Base-by-base conservation (phyloP, 2,329 filamentous ascomycete genomes). In the Domatiomyces globalis region DNA sequence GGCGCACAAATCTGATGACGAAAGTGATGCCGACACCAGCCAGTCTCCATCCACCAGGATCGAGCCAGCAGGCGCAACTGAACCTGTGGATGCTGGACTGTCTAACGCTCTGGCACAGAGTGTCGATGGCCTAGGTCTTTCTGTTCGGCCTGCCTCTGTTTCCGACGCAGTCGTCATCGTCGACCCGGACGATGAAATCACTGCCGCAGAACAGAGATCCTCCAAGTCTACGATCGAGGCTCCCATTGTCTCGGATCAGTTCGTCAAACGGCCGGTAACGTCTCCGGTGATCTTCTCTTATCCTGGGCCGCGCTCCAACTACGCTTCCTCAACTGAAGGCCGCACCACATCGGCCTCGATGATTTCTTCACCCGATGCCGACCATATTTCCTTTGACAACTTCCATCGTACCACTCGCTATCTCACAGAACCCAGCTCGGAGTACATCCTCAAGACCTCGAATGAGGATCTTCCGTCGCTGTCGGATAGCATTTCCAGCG, bases 391-490 rank as follows among this genome's bases (percentile, higher is more conserved):
- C 12, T 68, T 69, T 46, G 70, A 73, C 54, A 64, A 49, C 20
- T 50, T 62, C 29, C 66, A 68, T 44, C 70, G 70, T 15, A 65
- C 68, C 66, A 29, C 66, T 62, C 56, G 64, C 63, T 59, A 60
- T 15, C 56, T 61, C 5, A 57, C 64, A 44, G 66, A 71, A 43
- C 49, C 53, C 10, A 59, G 52, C 44, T 62, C 65, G 48, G 68
- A 71, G 15, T 63, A 64, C 52, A 43, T 57, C 12, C 63, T 65
- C 33, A 69, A 70, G 43, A 64, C 63, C 36, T 74, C 72, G 1
- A 63, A 68, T 43, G 72, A 74, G 44, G 72, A 74, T 64, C 69
- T 74, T 3, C 72, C 72, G 15, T 74, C 72, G 22, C 61, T 74
- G 29, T 73, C 69, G 22, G 73, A 72, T 58, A 73, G 71, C 57